phyloP scores from a whole-genome alignment of 2,329 filamentous ascomycete species.

The Talaromyces islandicus region DNA sequence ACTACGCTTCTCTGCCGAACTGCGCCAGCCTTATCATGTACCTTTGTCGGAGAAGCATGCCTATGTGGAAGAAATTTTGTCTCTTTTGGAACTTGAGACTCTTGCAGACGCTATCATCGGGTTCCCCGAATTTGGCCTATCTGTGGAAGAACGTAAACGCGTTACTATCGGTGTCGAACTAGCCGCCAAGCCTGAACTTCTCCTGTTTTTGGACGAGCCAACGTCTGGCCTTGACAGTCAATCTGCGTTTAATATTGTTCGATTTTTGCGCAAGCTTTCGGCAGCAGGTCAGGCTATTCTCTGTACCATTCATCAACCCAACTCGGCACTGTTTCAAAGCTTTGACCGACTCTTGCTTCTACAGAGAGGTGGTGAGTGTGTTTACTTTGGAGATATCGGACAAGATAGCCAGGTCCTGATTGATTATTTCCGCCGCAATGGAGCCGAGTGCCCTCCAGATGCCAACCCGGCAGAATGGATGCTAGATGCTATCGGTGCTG shows the following conservation, averaged over 20 bases:
- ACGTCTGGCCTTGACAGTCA: slow-evolving; percentile 54
- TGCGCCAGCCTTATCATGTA: slow-evolving; percentile 56
- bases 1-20: slow-evolving; percentile 59
- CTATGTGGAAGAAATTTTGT: slow-evolving; percentile 61
- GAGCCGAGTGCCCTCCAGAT: slow-evolving; percentile 44
- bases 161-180: slow-evolving; percentile 35
- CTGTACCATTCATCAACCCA: slow-evolving; percentile 58
- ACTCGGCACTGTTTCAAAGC: slow-evolving; percentile 50
- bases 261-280: slow-evolving; percentile 55
- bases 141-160: slow-evolving; percentile 45
- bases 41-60: slow-evolving; percentile 56
- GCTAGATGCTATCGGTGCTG: slow-evolving; percentile 63
- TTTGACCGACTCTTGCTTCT: slow-evolving; percentile 54
- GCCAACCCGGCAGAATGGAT: slow-evolving; percentile 50
- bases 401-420: slow-evolving; percentile 44
- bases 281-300: slow-evolving; percentile 55
- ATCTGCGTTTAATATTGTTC: slow-evolving; percentile 54
- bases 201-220: slow-evolving; percentile 61
- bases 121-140: slow-evolving; percentile 53
- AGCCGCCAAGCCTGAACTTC: slow-evolving; percentile 42
- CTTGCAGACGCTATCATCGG: slow-evolving; percentile 63
- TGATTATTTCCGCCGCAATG: slow-evolving; percentile 49
- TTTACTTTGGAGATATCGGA: slow-evolving; percentile 52
- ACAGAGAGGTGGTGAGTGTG: slow-evolving; percentile 47
- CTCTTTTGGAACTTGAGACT: slow-evolving; percentile 60